phyloP scores from a whole-genome alignment of 805 yeast genomes.

The Yamadazyma tumulicola region DNA sequence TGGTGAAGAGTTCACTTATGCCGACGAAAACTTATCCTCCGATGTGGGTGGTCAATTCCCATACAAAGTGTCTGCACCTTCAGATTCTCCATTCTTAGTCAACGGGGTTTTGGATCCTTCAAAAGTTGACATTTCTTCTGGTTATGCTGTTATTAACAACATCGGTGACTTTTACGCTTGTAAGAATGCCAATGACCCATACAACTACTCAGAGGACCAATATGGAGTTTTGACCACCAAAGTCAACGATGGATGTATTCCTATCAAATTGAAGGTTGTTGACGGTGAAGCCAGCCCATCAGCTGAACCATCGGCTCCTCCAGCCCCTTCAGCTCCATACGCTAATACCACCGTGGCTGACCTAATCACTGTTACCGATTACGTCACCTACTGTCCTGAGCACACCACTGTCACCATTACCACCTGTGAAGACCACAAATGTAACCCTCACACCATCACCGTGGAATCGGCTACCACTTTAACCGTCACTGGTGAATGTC shows the following conservation, averaged over 20 bases:
- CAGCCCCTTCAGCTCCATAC: slow-evolving; percentile 26
- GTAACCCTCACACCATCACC: slow-evolving; percentile 25
- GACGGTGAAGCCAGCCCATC: slow-evolving; percentile 5
- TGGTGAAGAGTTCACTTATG: slow-evolving; percentile 19
- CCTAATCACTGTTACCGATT: slow-evolving; percentile 29
- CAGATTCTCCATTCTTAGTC: neutral
- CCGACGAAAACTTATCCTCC: slow-evolving; percentile 8
- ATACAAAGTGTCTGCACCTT: slow-evolving; percentile 1
- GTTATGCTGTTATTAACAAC: slow-evolving; percentile 16
- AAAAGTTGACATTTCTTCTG: slow-evolving; percentile 12
- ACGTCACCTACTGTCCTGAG: slow-evolving; percentile 36
- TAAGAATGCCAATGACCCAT: slow-evolving; percentile 27
- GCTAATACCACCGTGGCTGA: slow-evolving; percentile 23
- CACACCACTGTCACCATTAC: slow-evolving; percentile 32
- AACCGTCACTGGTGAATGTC: slow-evolving; percentile 30
- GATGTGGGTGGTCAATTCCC: slow-evolving; percentile 3
- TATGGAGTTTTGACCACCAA: slow-evolving; percentile 14
- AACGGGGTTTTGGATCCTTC: slow-evolving; percentile 7
- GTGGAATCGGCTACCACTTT: slow-evolving; percentile 30
- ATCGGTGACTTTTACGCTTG: slow-evolving; percentile 21
- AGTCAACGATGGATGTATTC: slow-evolving; percentile 6
- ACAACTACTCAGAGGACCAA: slow-evolving; percentile 18
- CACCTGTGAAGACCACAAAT: slow-evolving; percentile 23
- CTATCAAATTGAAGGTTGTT: slow-evolving; percentile 8
- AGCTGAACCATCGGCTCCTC: slow-evolving; percentile 4